Percentiles rank a stretch among this genome's conserved stretches.
Evolutionary conservation across 495 filamentous ascomycete species (phyloP).

Genomic region (Lasiosphaeria miniovina): DNA sequence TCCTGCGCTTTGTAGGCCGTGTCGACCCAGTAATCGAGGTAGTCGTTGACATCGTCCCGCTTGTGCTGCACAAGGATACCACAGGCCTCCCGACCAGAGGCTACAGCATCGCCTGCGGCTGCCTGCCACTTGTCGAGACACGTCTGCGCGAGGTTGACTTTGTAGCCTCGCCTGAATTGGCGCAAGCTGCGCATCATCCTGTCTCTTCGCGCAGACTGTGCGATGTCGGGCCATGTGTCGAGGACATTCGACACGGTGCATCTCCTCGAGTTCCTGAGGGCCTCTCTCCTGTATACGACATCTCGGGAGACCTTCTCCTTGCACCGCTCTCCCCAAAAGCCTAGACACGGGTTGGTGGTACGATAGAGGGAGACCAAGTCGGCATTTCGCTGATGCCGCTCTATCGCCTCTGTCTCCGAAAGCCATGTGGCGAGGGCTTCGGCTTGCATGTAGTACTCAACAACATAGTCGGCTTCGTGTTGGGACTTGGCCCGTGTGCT

Average conservation of each 20-base stretch:
- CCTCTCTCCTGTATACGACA: slow-evolving; percentile 11
- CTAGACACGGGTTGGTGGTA: slow-evolving; percentile 23
- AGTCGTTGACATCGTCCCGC: slow-evolving; percentile 24
- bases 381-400: slow-evolving; percentile 25
- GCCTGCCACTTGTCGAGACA: slow-evolving; percentile 24
- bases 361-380: slow-evolving; percentile 28
- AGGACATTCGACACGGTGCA: slow-evolving; percentile 21
- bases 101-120: slow-evolving; percentile 15
- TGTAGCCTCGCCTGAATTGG: slow-evolving; percentile 28
- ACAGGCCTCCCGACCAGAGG: slow-evolving; percentile 18
- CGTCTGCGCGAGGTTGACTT: slow-evolving; percentile 22
- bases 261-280: slow-evolving; percentile 11
- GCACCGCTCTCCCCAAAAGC: slow-evolving; percentile 24
- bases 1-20: slow-evolving; percentile 9
- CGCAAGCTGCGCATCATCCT: slow-evolving; percentile 25
- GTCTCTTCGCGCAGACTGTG: slow-evolving; percentile 19
- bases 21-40: slow-evolving; percentile 25
- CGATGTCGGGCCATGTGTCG: slow-evolving; percentile 25
- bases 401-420: slow-evolving; percentile 12
- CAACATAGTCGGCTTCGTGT: slow-evolving; percentile 19
- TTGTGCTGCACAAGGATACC: slow-evolving; percentile 20
- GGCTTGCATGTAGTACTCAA: slow-evolving; percentile 16
- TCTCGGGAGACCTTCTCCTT: slow-evolving; percentile 7
- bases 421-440: slow-evolving; percentile 24
- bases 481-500: slow-evolving; percentile 7